Conservation (phyloP, 345 rosid genomes). For the Gossypium arboreum region DNA sequence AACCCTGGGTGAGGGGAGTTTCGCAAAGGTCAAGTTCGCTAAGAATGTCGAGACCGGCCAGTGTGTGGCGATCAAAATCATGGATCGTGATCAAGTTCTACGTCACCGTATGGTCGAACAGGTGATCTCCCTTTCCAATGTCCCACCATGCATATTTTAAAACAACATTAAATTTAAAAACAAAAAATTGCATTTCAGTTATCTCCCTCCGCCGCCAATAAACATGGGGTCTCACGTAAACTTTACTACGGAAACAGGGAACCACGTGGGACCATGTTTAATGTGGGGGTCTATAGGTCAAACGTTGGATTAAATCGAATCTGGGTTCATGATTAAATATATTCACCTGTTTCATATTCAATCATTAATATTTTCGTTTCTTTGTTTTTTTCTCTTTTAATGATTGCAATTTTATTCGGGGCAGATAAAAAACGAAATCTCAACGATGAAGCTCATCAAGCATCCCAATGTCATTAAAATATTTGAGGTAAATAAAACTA, state of each 20-base stretch:
- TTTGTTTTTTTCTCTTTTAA: too few relatives aligned
- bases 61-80: constrained; percentile 71
- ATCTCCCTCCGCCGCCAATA: too few relatives aligned
- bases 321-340: neutral
- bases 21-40: constrained; percentile 87
- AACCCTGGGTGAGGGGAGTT: constrained; percentile 86
- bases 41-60: constrained; percentile 58
- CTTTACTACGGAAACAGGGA: neutral
- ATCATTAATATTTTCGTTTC: neutral
- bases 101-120: constrained; percentile 88
- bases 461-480: constrained; percentile 90
- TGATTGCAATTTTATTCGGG: neutral
- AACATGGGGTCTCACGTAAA: too few relatives aligned
- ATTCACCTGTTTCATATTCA: neutral
- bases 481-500: constrained; percentile 50
- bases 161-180: neutral
- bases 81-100: constrained; percentile 65
- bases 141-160: neutral
- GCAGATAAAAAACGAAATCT: constrained; percentile 85
- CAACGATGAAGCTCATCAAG: constrained; percentile 91
- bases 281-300: neutral
- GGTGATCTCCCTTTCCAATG: constrained; percentile 33
- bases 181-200: too few relatives aligned
- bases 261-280: neutral
- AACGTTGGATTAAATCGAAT: neutral